A percentile compares a stretch with the other conserved stretches of the same genome.
phyloP scores from a whole-genome alignment of 768 basidiomycete species.

The Nidularia sp. region DNA sequence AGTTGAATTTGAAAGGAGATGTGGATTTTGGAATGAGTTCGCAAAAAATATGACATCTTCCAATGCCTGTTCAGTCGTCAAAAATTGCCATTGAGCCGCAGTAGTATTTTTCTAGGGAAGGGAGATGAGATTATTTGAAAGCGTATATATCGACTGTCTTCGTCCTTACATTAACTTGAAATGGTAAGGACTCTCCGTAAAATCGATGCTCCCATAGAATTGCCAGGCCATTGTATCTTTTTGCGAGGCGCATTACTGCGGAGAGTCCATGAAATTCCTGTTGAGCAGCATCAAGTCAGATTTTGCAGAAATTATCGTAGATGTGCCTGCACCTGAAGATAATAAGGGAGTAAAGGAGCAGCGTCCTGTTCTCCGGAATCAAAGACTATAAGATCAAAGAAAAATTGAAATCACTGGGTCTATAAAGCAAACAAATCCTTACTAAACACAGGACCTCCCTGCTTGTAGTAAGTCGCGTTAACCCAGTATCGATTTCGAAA shows the following conservation, averaged over 20 bases:
- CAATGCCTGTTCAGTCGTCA: slow-evolving; percentile 45
- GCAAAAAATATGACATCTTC: slow-evolving; percentile 49
- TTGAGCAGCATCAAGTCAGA: background rate
- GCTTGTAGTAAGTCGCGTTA: slow-evolving; percentile 41
- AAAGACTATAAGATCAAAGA: slow-evolving; percentile 29
- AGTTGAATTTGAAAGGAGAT: background rate
- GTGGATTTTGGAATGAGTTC: slow-evolving; percentile 24
- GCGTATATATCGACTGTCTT: background rate
- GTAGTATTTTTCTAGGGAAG: slow-evolving; percentile 36
- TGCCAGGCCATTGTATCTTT: slow-evolving; percentile 40
- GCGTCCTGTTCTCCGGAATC: slow-evolving; percentile 50
- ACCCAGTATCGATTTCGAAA: slow-evolving; percentile 48
- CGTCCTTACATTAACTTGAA: slow-evolving; percentile 36
- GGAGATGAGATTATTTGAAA: background rate
- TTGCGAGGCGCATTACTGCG: slow-evolving; percentile 41
- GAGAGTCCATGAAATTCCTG: slow-evolving; percentile 48
- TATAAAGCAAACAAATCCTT: slow-evolving; percentile 7
- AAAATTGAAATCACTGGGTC: background rate
- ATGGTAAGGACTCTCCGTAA: slow-evolving; percentile 44
- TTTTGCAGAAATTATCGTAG: background rate
- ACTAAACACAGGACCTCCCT: slow-evolving; percentile 46
- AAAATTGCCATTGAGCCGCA: slow-evolving; percentile 38
- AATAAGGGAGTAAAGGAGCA: slow-evolving; percentile 42
- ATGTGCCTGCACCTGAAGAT: slow-evolving; percentile 28
- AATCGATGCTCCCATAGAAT: slow-evolving; percentile 50